Base-by-base conservation (phyloP, 2,329 filamentous ascomycete species). In the Aureobasidium sp. region DNA sequence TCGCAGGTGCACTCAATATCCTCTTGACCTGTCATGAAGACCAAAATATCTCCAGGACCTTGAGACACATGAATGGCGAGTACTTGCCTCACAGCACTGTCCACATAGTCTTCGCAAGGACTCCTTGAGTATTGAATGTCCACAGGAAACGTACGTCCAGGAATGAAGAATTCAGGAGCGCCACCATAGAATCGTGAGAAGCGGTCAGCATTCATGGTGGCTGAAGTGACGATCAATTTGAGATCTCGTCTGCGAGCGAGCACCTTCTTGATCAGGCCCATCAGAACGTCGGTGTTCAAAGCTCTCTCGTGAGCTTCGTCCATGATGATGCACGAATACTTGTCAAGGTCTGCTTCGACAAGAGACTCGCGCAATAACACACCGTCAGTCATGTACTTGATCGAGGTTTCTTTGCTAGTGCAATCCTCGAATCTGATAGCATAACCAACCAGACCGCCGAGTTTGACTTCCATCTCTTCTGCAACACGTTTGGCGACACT, bases 351-450 rank as follows among this genome's bases (percentile, higher is more conserved):
- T 6, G 86, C 82, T 68, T 97, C 91, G 56, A 90, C 90, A 10
- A 98, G 77, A 5, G 90, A 96, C 65, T 98, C 94, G 72, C 93
- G 81, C 27, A 98, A 79, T 39, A 98, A 74, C 19, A 98, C 88
- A 74, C 93, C 93, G 64, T 98, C 94, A 0, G 93, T 98, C 90
- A 98, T 96, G 69, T 98, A 98, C 71, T 98, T 98, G 73, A 98
- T 97, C 56, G 85, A 78, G 0, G 93, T 98, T 55, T 97, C 86
- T 61, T 90, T 89, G 74, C 89, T 95, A 1, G 93, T 98, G 69
- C 90, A 96, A 67, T 98, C 94, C 66, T 98, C 93, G 63, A 98
- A 98, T 51, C 93, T 90, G 66, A 98, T 98, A 1, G 93, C 90
- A 68, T 98, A 98, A 25, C 93, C 93, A 32, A 98, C 94, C 0